Base-by-base conservation (phyloP, 148 eudicot species). In the Drosera capensis region DNA sequence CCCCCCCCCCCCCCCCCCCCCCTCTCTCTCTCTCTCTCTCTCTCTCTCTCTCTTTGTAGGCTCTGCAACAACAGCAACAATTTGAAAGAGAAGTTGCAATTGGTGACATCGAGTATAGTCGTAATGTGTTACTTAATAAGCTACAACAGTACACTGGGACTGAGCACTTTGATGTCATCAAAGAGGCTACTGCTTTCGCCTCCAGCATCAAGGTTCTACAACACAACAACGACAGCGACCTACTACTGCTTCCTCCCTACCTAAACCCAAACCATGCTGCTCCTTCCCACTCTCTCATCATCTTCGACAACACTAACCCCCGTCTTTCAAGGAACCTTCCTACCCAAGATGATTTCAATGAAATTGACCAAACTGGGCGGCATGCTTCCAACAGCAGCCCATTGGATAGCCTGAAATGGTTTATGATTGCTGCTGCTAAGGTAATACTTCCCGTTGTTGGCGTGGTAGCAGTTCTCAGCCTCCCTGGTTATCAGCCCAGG, bases 401-500 rank as follows among this genome's bases (percentile, higher is more conserved):
- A 11, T 68, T 67, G 25, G 60, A 61, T 54, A 68, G 85, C 38
- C 47, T 87, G 54, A 68, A 64, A 68, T 54, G 51, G 23, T 55
- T 90, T 49, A 34, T 78, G 23, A 52, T 59, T 25, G 47, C 77
- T 16, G 81, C 82, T 44, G 85, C 76, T 28, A 84, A 78, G 70
- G 59, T 82, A n/a, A 69, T 68, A 48, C 23, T 84, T 39, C 71
- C 99, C 45, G 49, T 84, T 13, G 75, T 73, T 52, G 87, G 92
- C 25, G 92, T 84, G 45, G 53, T 90, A 12, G 54, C 85, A 45
- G 60, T 84, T 50, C 63, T 90, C 40, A 73, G 64, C 42, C 53
- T 90, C 69, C 84, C 99, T 38, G 99, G 95, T 14, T 78, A 73
- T 57, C 82, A 84, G 45, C 79, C 93, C n/a, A 62, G 46, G 56